These are phyloP conservation scores for Verticillium klebahnii DNA, from an alignment of 2,329 filamentous ascomycete genomes.

Conservation along the genomic window DNA sequence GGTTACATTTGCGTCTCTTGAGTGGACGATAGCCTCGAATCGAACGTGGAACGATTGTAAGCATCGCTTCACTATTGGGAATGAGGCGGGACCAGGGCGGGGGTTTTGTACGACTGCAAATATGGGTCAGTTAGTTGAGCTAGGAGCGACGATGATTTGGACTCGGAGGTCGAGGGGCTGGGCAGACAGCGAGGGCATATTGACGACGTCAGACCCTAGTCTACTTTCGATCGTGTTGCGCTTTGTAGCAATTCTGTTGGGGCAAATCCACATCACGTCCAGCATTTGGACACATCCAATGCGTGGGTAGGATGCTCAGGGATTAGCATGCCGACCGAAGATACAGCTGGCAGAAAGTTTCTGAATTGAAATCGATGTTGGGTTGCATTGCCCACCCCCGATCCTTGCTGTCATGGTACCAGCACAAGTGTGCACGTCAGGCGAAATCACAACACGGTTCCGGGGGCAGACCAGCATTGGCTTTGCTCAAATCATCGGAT, in stretches of 20 bases:
- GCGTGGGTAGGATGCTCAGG: not conserved
- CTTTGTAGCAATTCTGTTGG: not conserved
- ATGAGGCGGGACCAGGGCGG: not conserved
- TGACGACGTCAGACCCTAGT: not conserved
- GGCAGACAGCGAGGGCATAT: not conserved
- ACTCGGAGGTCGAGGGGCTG: not conserved
- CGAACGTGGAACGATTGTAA: not conserved
- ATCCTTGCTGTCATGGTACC: no score
- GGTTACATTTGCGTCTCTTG: not conserved
- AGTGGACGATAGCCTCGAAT: not conserved
- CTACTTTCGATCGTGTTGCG: not conserved
- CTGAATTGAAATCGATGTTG: no score
- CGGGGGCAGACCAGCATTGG: not conserved
- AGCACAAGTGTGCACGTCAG: no score
- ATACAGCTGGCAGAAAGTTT: no score
- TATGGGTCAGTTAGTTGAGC: not conserved
- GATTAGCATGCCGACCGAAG: no score
- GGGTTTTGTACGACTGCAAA: not conserved
- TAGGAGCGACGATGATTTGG: not conserved
- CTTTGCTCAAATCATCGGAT: slow-evolving; percentile 15
- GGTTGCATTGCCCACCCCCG: no score
- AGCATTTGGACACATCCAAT: not conserved
- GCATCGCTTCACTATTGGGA: not conserved
- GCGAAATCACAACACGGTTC: no score
- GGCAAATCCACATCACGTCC: not conserved